These are phyloP conservation scores for Russula sp. DNA, from an alignment of 768 basidiomycete species.

Conservation along the genomic window DNA sequence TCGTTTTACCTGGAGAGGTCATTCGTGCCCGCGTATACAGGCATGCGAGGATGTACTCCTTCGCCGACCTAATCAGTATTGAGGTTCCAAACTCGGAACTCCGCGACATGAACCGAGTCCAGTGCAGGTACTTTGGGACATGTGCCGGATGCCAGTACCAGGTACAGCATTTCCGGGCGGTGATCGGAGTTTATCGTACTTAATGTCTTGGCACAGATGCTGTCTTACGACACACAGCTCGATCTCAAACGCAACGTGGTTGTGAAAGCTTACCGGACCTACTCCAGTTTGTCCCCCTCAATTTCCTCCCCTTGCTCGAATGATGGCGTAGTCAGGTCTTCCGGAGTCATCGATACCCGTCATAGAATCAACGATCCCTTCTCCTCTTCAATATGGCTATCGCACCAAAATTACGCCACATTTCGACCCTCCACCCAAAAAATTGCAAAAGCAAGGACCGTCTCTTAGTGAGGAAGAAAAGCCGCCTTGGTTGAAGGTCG, in stretches of 20 bases:
- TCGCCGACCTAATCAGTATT: slow-evolving; percentile 66
- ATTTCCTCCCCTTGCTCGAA: slow-evolving; percentile 2
- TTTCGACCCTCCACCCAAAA: slow-evolving; percentile 69
- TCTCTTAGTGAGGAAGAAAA: slow-evolving; percentile 24
- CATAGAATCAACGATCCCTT: slow-evolving; percentile 70
- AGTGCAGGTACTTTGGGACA: slow-evolving; percentile 81
- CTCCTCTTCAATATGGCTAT: slow-evolving; percentile 85
- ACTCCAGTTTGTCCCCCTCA: slow-evolving; percentile 40
- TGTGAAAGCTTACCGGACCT: slow-evolving; percentile 73
- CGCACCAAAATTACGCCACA: slow-evolving; percentile 98
- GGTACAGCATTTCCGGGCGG: slow-evolving; percentile 33
- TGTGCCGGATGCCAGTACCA: slow-evolving; percentile 97
- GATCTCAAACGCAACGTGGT: slow-evolving; percentile 82
- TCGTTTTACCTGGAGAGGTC: slow-evolving; percentile 76
- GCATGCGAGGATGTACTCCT: slow-evolving; percentile 61
- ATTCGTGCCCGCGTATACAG: slow-evolving; percentile 68
- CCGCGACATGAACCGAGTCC: slow-evolving; percentile 56
- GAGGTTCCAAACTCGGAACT: slow-evolving; percentile 53
- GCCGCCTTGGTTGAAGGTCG: slow-evolving; percentile 75
- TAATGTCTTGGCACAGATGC: slow-evolving; percentile 45
- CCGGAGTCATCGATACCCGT: slow-evolving; percentile 49
- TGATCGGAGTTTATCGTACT: neutral
- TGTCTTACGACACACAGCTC: slow-evolving; percentile 82
- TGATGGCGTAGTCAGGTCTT: slow-evolving; percentile 38
- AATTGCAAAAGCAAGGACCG: slow-evolving; percentile 25